A percentile compares a stretch with the other conserved stretches of the same genome.
These are phyloP conservation scores for Solanum appendiculatum DNA, from an alignment of 257 asterid species.

Conservation along the genomic window DNA sequence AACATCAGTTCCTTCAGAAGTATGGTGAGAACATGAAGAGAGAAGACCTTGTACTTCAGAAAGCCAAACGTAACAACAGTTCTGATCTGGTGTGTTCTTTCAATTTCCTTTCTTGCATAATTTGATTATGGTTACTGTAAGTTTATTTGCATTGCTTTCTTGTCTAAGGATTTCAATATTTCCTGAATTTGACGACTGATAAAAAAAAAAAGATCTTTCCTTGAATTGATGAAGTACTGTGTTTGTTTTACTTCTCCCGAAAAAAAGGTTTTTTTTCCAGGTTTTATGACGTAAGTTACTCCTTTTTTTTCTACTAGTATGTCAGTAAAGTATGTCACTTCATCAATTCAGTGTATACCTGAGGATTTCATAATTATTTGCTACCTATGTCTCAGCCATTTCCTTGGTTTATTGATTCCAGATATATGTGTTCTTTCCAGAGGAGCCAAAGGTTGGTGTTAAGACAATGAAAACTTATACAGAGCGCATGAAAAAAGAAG, in stretches of 20 bases:
- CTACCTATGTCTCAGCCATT: background rate
- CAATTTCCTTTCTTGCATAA: background rate
- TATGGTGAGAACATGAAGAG: constrained; percentile 78
- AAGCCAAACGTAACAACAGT: constrained; percentile 35
- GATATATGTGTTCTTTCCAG: constrained; percentile 88
- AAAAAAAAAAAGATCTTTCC: background rate
- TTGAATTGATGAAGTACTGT: background rate
- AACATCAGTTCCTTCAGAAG: constrained; percentile 14
- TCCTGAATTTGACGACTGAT: background rate
- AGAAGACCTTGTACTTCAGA: constrained; percentile 58
- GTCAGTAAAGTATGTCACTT: background rate
- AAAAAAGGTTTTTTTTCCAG: background rate
- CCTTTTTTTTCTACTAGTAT: background rate
- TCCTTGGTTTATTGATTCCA: constrained; percentile 17
- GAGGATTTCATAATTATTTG: background rate
- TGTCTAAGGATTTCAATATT: background rate
- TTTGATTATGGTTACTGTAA: background rate
- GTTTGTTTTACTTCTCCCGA: background rate
- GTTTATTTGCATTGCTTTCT: background rate
- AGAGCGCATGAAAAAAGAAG: constrained; percentile 72
- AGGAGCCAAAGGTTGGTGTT: constrained; percentile 79
- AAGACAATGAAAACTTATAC: constrained; percentile 70
- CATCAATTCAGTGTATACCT: background rate
- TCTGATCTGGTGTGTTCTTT: constrained; percentile 48
- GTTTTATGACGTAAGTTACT: background rate